These are phyloP conservation scores for Metschnikowia henanensis DNA, from an alignment of 805 yeast species.

Conservation along the genomic window DNA sequence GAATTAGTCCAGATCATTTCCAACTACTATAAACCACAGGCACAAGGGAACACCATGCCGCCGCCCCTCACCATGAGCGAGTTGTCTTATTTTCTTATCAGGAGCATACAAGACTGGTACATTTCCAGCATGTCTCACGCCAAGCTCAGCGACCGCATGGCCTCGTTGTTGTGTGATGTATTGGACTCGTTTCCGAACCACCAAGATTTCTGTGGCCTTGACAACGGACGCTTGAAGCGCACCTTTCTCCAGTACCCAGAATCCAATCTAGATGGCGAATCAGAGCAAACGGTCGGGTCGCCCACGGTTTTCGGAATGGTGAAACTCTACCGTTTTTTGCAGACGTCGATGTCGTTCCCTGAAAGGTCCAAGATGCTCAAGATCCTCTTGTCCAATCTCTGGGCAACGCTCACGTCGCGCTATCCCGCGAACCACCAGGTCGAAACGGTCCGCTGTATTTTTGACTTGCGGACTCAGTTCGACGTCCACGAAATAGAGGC, in stretches of 20 bases:
- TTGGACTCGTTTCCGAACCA: slow-evolving; percentile 22
- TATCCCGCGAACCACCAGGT: slow-evolving; percentile 59
- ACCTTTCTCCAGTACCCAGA: slow-evolving; percentile 17
- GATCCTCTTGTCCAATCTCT: slow-evolving; percentile 46
- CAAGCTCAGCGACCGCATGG: slow-evolving; percentile 19
- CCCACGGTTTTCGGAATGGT: slow-evolving; percentile 28
- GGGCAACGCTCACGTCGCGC: slow-evolving; percentile 52
- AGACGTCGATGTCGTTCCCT: slow-evolving; percentile 25
- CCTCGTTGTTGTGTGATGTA: slow-evolving; percentile 19
- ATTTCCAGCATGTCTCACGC: slow-evolving; percentile 18
- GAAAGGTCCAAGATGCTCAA: slow-evolving; percentile 42
- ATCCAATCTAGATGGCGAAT: not conserved
- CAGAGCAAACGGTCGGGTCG: not conserved
- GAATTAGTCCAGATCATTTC: not conserved
- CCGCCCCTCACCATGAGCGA: too few species aligned
- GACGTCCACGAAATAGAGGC: slow-evolving; percentile 68
- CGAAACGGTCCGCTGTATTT: slow-evolving; percentile 66
- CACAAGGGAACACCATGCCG: not conserved
- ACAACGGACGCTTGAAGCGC: slow-evolving; percentile 11
- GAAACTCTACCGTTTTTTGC: slow-evolving; percentile 38
- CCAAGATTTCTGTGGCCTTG: slow-evolving; percentile 4
- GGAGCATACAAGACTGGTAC: slow-evolving; percentile 19
- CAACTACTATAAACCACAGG: not conserved
- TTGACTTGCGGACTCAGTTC: slow-evolving; percentile 56
- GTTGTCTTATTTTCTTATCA: slow-evolving; percentile 14